Evolutionary conservation across 352 stramenopile species (phyloP), one percentile per base, ranked within the genome.

Genomic region (Phytophthora lateralis): DNA sequence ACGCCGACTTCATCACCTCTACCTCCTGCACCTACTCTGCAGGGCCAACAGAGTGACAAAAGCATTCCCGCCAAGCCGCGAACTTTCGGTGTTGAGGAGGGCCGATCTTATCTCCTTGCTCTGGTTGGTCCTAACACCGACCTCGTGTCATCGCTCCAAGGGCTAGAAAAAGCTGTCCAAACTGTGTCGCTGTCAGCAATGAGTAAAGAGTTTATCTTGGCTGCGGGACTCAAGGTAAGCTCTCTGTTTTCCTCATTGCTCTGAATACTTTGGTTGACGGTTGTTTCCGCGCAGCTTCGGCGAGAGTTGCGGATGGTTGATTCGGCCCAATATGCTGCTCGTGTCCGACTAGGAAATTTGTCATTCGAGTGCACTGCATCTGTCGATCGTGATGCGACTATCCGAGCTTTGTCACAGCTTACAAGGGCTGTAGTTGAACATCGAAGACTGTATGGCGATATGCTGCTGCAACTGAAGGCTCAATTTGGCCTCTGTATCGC

Each of bases 151-250:
- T 82, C 66, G 38, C 63, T 91, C 41, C 55, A 75, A 46, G 64
- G 77, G 29, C 72, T 90, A 26, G 57, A 73, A 49, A 59, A 52
- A 21, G 60, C 69, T 47, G 50, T 90, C n/a, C 65, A 72, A 61
- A 68, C 43, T 20, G 60, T 69, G 9, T 39, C 76, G 11, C 48
- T 89, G 10, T 65, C 70, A 11, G 78, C 59, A 2, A 87, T 88
- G 71, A 90, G 75, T 52, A 75, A 73, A 21, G 81, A 94, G 34
- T 84, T 94, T 39, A 66, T 67, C 15, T 54, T 94, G 20, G 64
- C 72, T 11, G 47, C 55, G 18, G 76, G 71, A 21, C 75, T 94
- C 34, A 76, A 71, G 77, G 85, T 93, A 62, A 35, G 37, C 27
- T 37, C 12, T 29, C 11, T 45, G 3, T 21, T 26, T 50, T 53